Conservation (phyloP, 371 early-diverging fungal species). For the Catenaria anguillulae region DNA sequence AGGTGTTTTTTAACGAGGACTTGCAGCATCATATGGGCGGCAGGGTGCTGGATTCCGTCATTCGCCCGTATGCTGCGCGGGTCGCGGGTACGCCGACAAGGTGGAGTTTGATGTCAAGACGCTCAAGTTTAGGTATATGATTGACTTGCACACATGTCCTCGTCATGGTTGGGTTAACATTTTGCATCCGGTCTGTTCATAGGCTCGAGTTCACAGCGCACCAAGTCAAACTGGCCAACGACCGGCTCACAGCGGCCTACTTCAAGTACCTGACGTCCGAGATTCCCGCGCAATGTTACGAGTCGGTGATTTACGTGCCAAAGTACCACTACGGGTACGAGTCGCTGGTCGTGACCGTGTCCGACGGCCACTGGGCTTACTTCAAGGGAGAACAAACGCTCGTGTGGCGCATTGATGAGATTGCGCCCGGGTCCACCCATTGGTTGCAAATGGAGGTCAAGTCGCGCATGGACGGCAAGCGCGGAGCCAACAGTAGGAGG, state of each 20-base stretch:
- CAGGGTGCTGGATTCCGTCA: conserved; percentile 58
- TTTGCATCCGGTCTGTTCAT: conserved; percentile 14
- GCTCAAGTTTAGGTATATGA: conserved; percentile 27
- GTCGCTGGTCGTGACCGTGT: conserved; percentile 30
- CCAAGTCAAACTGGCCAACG: conserved; percentile 7
- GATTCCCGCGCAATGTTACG: conserved; percentile 13
- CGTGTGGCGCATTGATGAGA: conserved; percentile 25
- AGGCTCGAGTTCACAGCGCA: conserved; percentile 12
- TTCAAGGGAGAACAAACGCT: conserved; percentile 45
- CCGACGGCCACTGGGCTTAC: conserved; percentile 52
- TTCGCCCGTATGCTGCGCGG: conserved; percentile 69
- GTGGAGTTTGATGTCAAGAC: conserved; percentile 41
- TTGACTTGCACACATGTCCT: conserved; percentile 9
- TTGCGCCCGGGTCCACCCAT: not conserved
- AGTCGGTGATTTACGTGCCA: conserved; percentile 57
- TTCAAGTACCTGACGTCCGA: conserved; percentile 1
- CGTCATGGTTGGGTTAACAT: no score
- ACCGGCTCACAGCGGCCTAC: not conserved
- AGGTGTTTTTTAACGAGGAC: conserved; percentile 19
- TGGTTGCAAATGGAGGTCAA: not conserved
- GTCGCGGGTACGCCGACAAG: conserved; percentile 49
- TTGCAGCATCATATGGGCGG: conserved; percentile 49
- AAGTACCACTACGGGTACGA: conserved; percentile 45
- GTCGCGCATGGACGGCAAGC: not conserved
- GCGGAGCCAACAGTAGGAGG: no score